A percentile compares a stretch with the other conserved stretches of the same genome.
Evolutionary conservation across 23 red algal species (phyloP).

Genomic region (Gracilaria caudata): DNA sequence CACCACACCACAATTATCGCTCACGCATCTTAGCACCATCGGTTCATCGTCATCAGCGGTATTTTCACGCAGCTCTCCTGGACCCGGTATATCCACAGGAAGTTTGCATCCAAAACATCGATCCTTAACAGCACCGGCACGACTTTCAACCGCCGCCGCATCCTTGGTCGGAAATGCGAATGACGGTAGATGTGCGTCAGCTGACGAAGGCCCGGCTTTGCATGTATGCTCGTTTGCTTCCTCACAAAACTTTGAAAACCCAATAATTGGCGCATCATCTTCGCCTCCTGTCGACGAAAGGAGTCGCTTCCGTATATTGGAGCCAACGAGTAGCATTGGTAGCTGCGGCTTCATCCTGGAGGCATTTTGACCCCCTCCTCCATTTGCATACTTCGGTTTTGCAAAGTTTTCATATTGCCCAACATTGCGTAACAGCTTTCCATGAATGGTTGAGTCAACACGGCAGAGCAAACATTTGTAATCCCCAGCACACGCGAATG

Average conservation of each 20-base stretch:
- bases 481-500: constrained; percentile 8
- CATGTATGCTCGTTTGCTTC: constrained; percentile 28
- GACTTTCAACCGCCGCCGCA: neutral
- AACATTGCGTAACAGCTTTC: neutral
- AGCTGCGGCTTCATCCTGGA: constrained; percentile 7
- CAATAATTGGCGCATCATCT: neutral
- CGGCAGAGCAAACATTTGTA: constrained; percentile 40
- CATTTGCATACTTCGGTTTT: neutral
- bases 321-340: constrained; percentile 24
- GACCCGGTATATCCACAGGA: neutral
- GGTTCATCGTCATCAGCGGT: constrained; percentile 10
- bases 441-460: neutral
- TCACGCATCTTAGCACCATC: constrained; percentile 11
- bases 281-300: neutral
- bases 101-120: constrained; percentile 41
- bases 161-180: constrained; percentile 9
- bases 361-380: neutral
- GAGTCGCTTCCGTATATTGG: constrained; percentile 15
- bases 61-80: neutral
- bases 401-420: neutral
- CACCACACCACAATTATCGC: constrained; percentile 37
- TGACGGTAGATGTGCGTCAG: neutral
- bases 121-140: neutral
- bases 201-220: neutral
- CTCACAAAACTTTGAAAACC: constrained; percentile 57